Conservation (phyloP, 2,329 filamentous ascomycete genomes). For the Aspergillus japonicus region DNA sequence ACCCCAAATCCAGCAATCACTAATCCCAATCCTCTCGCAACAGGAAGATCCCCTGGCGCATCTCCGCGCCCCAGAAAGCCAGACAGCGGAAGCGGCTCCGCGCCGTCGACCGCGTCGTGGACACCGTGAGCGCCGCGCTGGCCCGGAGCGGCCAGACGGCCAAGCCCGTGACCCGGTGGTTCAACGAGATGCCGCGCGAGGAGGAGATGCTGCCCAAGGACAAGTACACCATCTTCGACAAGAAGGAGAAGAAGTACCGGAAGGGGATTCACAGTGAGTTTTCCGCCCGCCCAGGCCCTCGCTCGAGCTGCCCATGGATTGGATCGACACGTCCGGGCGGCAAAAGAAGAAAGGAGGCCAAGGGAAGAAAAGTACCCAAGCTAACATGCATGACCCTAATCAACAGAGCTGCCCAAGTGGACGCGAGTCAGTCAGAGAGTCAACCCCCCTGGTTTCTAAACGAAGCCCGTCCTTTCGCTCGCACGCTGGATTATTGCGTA, state of each 20-base stretch:
- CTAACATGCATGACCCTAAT: constrained; percentile 8
- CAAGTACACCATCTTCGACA: constrained; percentile 97
- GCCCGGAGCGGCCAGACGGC: constrained; percentile 66
- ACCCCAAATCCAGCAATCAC: too few relatives aligned
- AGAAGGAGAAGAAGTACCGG: constrained; percentile 90
- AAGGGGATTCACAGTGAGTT: constrained; percentile 90
- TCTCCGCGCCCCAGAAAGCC: constrained; percentile 87
- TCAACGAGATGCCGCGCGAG: constrained; percentile 92
- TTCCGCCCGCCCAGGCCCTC: not conserved
- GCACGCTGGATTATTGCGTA: not conserved
- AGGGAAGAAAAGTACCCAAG: not conserved
- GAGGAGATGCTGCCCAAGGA: constrained; percentile 92
- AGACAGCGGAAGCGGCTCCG: constrained; percentile 80
- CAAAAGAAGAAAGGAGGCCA: too few relatives aligned
- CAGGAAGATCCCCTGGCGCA: constrained; percentile 95
- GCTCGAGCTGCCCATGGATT: too few relatives aligned
- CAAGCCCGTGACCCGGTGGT: constrained; percentile 85
- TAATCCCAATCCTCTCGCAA: not conserved
- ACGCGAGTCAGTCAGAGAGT: constrained; percentile 90
- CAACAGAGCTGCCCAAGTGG: constrained; percentile 80
- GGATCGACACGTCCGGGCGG: too few relatives aligned
- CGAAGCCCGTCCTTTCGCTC: not conserved
- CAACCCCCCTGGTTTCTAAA: constrained; percentile 90
- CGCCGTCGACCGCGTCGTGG: constrained; percentile 82
- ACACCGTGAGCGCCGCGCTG: constrained; percentile 76